Evolutionary conservation across 1,139 yeast genomes (phyloP), one percentile per base, ranked within the genome.

Genomic region (Diutina sp.): DNA sequence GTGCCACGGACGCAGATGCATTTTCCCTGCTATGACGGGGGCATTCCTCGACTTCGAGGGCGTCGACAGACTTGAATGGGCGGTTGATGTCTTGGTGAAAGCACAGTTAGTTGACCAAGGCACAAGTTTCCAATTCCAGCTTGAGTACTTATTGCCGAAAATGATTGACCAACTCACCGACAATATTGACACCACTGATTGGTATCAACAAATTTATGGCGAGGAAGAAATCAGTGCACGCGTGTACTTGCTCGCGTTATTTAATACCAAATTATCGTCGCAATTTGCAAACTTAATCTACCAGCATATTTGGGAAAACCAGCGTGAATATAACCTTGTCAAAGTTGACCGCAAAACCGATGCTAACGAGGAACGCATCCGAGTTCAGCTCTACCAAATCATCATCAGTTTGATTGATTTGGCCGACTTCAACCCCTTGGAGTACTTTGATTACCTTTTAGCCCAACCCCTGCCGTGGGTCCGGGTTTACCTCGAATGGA

Each of bases 401-500:
- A 60, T 87, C 35, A 63, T 84, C 8, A 63, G 70, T 63, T 60
- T 74, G 62, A 55, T 72, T 64, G 67, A 70, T 50, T 61, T 58
- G 21, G 57, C 21, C 21, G 6, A 8, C 6, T 11, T 72, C 3
- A 68, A 65, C 12, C 52, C 51, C 5, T 35, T 35, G 2, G 35
- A 28, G 1, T 50, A 54, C 1, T 30, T 58, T 21, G 57, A 58
- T 1, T 54, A 61, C 25, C 6, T 65, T 65, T 46, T 60, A 71
- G 46, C 63, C 63, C 7, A 57, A 57, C 82, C 90, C 12, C 86
- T 95, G 60, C 97, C 96, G 0, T 72, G 85, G 58, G 88, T 82
- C 1, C 79, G 97, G 58, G 71, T 80, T 3, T 87, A 85, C 63
- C 69, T 87, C 57, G 97, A 90, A 64, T 90, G 97, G 97, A 72